These are phyloP conservation scores for Cyclospora cayetanensis DNA, from an alignment of 169 alveolate genomes.

Conservation along the genomic window DNA sequence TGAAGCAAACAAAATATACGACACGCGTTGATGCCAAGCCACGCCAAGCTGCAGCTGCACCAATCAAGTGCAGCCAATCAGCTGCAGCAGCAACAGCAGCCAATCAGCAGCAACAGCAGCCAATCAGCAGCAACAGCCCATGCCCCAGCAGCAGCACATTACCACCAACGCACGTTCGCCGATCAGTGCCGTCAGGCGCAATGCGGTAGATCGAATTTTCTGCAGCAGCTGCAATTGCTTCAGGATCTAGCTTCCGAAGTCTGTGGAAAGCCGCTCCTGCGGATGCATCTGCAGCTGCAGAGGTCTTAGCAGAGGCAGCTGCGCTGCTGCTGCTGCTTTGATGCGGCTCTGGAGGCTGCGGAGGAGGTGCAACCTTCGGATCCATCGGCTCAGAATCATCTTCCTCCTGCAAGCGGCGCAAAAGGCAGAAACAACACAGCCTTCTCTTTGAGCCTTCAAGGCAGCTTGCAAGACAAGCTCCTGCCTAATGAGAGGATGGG, in stretches of 20 bases:
- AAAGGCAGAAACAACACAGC: no score
- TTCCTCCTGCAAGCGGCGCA: not conserved
- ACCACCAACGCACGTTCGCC: slow-evolving; percentile 42
- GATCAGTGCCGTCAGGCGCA: slow-evolving; percentile 18
- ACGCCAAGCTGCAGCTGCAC: no score
- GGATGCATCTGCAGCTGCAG: slow-evolving; percentile 12
- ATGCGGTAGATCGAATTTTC: slow-evolving; percentile 15
- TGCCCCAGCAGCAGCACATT: no score
- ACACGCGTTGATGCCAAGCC: no score
- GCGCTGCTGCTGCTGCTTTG: not conserved
- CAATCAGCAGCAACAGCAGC: slow-evolving; percentile 2
- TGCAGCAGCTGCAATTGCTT: slow-evolving; percentile 41
- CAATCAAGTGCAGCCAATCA: no score
- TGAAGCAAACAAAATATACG: no score
- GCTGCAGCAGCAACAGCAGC: not conserved
- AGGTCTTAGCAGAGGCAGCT: not conserved
- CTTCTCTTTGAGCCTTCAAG: no score
- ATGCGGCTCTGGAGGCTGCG: not conserved
- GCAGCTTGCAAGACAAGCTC: no score
- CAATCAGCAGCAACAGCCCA: slow-evolving; percentile 19
- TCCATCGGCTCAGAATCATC: not conserved
- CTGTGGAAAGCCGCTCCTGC: not conserved
- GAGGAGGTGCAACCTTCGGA: not conserved
- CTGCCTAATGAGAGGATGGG: no score
- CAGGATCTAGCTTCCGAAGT: not conserved